phyloP scores from a whole-genome alignment of 441 rosid species.

The Populus trichocarpa region DNA sequence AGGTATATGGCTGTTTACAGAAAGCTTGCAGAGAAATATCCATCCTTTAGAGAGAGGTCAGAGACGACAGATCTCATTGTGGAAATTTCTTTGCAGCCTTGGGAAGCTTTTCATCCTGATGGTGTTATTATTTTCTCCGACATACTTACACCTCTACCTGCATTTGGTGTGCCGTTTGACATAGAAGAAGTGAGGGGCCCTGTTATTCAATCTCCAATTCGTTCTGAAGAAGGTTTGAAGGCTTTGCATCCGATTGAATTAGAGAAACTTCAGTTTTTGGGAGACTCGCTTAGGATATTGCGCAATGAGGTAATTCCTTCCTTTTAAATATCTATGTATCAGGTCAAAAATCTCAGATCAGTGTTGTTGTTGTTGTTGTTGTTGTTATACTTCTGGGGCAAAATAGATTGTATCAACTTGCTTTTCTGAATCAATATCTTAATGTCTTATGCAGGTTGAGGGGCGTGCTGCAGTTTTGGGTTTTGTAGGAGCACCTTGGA shows the following conservation, averaged over 20 bases:
- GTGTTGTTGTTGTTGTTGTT: background rate
- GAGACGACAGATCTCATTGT: constrained; percentile 93
- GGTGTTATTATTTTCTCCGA: constrained; percentile 96
- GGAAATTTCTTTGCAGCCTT: constrained; percentile 94
- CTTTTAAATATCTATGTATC: constrained; percentile 4
- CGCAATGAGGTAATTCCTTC: constrained; percentile 63
- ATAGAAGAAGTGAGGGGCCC: constrained; percentile 90
- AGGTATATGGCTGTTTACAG: constrained; percentile 95
- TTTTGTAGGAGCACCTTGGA: constrained; percentile 98
- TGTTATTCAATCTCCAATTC: constrained; percentile 71
- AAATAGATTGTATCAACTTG: background rate
- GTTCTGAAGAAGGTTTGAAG: constrained; percentile 64
- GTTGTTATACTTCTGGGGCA: background rate
- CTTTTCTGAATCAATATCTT: constrained; percentile 5
- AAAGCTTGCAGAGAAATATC: constrained; percentile 88
- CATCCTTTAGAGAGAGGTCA: constrained; percentile 89
- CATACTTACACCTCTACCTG: constrained; percentile 92
- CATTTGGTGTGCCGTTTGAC: constrained; percentile 92
- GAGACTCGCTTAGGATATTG: constrained; percentile 72
- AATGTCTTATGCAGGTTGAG: constrained; percentile 49
- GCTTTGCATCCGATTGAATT: constrained; percentile 74
- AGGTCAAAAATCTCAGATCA: background rate
- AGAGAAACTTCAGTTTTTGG: constrained; percentile 66
- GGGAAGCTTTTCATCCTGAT: constrained; percentile 90
- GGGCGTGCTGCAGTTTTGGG: constrained; percentile 79